These are phyloP conservation scores for Phytophthora colocasiae DNA, from an alignment of 352 stramenopile species.

Conservation along the genomic window DNA sequence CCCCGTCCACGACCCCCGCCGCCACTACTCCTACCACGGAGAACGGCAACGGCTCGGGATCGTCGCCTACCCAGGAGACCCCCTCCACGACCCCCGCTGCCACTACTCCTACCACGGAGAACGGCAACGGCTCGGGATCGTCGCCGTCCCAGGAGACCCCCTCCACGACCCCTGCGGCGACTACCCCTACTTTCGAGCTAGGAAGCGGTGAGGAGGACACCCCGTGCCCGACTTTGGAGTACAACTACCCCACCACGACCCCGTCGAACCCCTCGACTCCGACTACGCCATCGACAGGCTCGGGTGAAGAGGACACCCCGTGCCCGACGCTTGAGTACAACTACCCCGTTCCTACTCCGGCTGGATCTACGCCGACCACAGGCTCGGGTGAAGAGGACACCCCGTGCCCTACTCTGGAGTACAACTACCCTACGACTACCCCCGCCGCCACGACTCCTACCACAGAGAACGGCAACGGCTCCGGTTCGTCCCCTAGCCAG, in stretches of 20 bases:
- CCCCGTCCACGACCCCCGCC: constrained; percentile 13
- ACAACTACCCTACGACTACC: constrained; percentile 25
- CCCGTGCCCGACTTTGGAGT: constrained; percentile 28
- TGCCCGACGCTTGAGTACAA: constrained; percentile 33
- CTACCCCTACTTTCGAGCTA: neutral
- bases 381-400: constrained; percentile 18
- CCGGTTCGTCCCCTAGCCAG: constrained; percentile 8
- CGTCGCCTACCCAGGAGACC: constrained; percentile 8
- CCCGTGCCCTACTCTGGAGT: constrained; percentile 32
- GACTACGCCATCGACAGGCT: neutral
- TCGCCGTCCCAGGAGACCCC: neutral
- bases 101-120: too few species aligned
- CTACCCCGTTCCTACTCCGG: constrained; percentile 1
- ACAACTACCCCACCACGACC: constrained; percentile 19
- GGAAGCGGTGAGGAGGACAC: constrained; percentile 22
- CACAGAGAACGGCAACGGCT: neutral
- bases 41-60: constrained; percentile 6
- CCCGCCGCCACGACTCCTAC: constrained; percentile 13
- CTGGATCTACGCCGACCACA: neutral
- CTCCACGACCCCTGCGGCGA: neutral
- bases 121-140: neutral
- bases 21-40: constrained; percentile 12
- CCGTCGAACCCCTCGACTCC: neutral
- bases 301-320: constrained; percentile 20
- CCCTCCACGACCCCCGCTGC: neutral